These are phyloP conservation scores for Blepharisma undulans DNA, from an alignment of 169 alveolate genomes.

Conservation along the genomic window DNA sequence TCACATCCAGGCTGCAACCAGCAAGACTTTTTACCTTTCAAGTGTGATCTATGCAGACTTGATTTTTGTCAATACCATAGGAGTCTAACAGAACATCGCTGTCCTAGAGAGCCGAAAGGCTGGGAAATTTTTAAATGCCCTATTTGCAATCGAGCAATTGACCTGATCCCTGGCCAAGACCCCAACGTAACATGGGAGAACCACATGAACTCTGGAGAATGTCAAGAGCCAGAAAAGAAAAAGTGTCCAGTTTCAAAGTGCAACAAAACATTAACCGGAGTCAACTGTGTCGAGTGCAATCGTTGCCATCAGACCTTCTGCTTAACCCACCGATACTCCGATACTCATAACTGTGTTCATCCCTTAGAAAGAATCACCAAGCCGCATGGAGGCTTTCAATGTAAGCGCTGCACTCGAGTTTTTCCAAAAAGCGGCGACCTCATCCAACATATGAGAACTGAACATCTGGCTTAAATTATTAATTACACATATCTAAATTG, in stretches of 20 bases:
- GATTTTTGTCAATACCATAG: slow-evolving; percentile 15
- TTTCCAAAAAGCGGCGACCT: neutral
- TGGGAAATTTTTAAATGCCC: slow-evolving; percentile 12
- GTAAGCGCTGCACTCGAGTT: neutral
- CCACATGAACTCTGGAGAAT: slow-evolving; percentile 16
- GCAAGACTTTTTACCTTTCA: slow-evolving; percentile 36
- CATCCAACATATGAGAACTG: neutral
- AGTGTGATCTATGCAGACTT: slow-evolving; percentile 20
- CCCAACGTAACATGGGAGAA: neutral
- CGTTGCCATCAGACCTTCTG: slow-evolving; percentile 1
- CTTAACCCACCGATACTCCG: slow-evolving; percentile 19
- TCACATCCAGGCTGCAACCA: neutral
- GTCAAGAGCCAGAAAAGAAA: neutral
- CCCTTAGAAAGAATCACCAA: neutral
- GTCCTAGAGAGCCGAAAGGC: slow-evolving; percentile 20
- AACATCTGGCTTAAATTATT: neutral
- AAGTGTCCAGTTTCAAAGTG: neutral
- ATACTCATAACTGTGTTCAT: neutral
- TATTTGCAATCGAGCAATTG: neutral
- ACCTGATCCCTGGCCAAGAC: slow-evolving; percentile 21
- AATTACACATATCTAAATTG: neutral
- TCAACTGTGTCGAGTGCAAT: neutral
- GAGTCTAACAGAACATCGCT: neutral
- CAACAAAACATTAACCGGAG: neutral
- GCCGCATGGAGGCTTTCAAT: neutral